Conservation (phyloP, 176 grass and related monocot species). For the Oryza punctata region DNA sequence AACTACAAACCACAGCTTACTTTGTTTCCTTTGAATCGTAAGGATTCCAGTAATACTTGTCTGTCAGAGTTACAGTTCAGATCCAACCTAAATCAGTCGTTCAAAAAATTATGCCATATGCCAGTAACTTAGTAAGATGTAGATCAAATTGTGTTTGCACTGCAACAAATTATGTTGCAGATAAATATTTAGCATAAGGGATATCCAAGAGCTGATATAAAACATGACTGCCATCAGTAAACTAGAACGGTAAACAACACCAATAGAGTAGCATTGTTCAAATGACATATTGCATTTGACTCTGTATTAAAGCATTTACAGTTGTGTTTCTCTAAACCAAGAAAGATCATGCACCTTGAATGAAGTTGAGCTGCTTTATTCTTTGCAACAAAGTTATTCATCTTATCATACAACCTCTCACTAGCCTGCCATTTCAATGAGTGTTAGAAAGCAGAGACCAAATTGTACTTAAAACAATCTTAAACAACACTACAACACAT, state of each 20-base stretch:
- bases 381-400: constrained; percentile 77
- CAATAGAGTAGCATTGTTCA: neutral
- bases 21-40: neutral
- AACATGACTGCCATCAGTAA: constrained; percentile 23
- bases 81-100: neutral
- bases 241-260: constrained; percentile 12
- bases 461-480: constrained; percentile 1
- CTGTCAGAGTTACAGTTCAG: neutral
- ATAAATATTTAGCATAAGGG: constrained; percentile 18
- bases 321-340: constrained; percentile 17
- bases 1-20: constrained; percentile 15
- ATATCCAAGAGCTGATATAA: constrained; percentile 18
- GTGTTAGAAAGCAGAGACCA: constrained; percentile 35
- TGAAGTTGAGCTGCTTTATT: constrained; percentile 99
- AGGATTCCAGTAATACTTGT: neutral
- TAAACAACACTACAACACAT: constrained; percentile 25
- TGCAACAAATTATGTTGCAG: neutral
- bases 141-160: neutral
- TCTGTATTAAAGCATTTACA: constrained; percentile 9
- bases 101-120: neutral
- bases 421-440: constrained; percentile 66
- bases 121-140: neutral
- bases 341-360: constrained; percentile 59
- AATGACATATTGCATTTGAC: neutral
- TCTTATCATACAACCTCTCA: constrained; percentile 92